Evolutionary conservation across 2,329 filamentous ascomycete species (phyloP).

Genomic region (Nemania sp.): DNA sequence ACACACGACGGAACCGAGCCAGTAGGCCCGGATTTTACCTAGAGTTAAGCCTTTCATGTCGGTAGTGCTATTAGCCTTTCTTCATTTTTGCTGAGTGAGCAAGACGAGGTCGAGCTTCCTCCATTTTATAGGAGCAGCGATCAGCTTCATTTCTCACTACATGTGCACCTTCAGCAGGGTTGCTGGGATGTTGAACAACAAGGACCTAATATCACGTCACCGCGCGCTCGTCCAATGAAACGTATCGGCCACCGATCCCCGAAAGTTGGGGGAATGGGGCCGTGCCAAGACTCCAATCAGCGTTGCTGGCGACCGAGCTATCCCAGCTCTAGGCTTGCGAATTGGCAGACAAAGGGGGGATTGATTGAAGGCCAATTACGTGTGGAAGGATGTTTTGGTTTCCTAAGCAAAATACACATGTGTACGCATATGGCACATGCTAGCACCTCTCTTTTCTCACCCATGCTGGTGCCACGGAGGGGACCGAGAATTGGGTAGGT

Average conservation of each 20-base stretch:
- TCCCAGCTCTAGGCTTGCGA: conserved; percentile 5
- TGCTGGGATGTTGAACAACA: conserved; percentile 24
- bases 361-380: background rate
- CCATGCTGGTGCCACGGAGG: background rate
- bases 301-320: conserved; percentile 17
- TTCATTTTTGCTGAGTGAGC: conserved; percentile 22
- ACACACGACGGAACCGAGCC: conserved; percentile 63
- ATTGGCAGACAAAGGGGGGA: background rate
- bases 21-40: conserved; percentile 62
- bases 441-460: background rate
- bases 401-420: background rate
- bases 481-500: conserved; percentile 13
- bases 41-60: conserved; percentile 47
- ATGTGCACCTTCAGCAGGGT: conserved; percentile 15
- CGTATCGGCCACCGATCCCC: conserved; percentile 22
- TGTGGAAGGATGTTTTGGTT: background rate
- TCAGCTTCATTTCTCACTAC: conserved; percentile 23
- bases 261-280: conserved; percentile 27
- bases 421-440: background rate
- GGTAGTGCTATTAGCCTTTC: conserved; percentile 4
- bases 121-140: conserved; percentile 34
- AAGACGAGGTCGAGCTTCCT: conserved; percentile 33
- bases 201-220: conserved; percentile 36
- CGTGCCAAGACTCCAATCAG: conserved; percentile 32
- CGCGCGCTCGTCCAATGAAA: conserved; percentile 25